Conservation (phyloP, 345 rosid genomes). For the Chamaenerion angustifolium region DNA sequence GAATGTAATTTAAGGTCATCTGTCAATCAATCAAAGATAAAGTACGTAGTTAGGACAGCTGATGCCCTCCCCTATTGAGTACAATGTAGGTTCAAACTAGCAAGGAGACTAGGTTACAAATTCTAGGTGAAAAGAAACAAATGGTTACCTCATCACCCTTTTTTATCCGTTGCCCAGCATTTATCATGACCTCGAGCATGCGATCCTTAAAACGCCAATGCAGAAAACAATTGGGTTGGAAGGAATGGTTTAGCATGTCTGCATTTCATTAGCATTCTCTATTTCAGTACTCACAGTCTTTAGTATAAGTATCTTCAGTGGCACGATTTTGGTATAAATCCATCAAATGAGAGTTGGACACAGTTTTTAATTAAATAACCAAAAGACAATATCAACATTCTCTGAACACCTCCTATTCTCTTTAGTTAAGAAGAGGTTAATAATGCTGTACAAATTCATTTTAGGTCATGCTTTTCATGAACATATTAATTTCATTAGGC, state of each 20-base stretch:
- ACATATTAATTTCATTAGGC: too few species aligned
- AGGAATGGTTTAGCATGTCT: conserved; percentile 93
- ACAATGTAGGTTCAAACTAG: not conserved
- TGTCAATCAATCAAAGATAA: conserved; percentile 13
- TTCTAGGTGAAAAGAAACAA: conserved; percentile 2
- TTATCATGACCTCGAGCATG: conserved; percentile 93
- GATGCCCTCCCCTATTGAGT: not conserved
- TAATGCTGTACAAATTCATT: too few species aligned
- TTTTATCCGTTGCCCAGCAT: conserved; percentile 66
- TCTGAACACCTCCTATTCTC: too few species aligned
- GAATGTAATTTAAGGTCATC: conserved; percentile 82
- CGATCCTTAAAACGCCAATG: conserved; percentile 96
- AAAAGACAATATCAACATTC: too few species aligned
- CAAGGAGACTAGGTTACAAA: conserved; percentile 1
- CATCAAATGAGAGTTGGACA: too few species aligned
- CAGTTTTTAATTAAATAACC: too few species aligned
- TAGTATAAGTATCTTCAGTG: too few species aligned
- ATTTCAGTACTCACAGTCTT: too few species aligned
- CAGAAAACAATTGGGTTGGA: conserved; percentile 78
- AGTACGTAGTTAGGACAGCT: not conserved
- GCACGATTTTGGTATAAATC: too few species aligned
- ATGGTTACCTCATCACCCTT: conserved; percentile 75
- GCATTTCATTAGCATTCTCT: conserved; percentile 14
- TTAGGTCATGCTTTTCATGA: too few species aligned
- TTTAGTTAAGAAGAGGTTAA: too few species aligned